phyloP scores from a whole-genome alignment of 108 stramenopile species.

The Cyclotella sp. region DNA sequence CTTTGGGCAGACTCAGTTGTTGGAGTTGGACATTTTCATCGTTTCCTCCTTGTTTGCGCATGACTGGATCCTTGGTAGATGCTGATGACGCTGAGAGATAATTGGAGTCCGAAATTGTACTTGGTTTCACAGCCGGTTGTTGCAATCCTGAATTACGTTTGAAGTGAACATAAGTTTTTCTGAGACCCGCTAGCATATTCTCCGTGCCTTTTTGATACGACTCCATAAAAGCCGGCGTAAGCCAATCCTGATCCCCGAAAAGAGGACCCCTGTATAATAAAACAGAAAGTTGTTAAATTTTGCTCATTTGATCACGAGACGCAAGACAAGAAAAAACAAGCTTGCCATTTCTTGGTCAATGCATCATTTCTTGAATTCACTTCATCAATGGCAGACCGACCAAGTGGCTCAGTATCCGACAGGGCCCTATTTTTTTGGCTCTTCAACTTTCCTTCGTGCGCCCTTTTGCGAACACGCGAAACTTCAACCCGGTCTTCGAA shows the following conservation, averaged over 20 bases:
- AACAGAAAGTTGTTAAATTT: neutral
- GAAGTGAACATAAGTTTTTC: neutral
- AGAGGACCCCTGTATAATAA: neutral
- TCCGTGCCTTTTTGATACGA: neutral
- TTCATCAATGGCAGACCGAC: neutral
- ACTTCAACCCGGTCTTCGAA: too few species aligned
- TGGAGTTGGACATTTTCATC: too few species aligned
- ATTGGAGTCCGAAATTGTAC: neutral
- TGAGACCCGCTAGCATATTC: neutral
- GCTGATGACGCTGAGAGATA: neutral
- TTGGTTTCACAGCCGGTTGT: neutral
- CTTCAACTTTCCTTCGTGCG: too few species aligned
- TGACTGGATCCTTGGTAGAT: too few species aligned
- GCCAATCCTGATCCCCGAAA: neutral
- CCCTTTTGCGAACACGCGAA: too few species aligned
- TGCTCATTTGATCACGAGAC: neutral
- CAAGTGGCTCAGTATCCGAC: too few species aligned
- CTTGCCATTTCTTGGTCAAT: slow-evolving; percentile 5
- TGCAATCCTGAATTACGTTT: neutral
- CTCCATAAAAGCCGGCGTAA: neutral
- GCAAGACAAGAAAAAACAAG: neutral
- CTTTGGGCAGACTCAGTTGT: too few species aligned
- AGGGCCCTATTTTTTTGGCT: too few species aligned
- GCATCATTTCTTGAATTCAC: neutral
- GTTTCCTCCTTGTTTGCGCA: too few species aligned